These are phyloP conservation scores for Conringia planisiliqua DNA, from an alignment of 345 rosid genomes.

Conservation along the genomic window DNA sequence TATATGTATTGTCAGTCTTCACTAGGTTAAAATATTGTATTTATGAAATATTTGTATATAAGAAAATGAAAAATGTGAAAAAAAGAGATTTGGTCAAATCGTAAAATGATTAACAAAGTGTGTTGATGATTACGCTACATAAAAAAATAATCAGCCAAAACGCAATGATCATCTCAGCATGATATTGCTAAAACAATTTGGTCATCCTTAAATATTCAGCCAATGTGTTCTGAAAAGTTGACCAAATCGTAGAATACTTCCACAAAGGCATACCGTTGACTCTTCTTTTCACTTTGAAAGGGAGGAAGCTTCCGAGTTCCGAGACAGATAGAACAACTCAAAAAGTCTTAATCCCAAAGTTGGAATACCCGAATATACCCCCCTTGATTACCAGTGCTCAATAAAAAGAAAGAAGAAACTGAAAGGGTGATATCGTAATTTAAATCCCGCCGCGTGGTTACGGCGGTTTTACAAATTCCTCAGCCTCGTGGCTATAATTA, in stretches of 20 bases:
- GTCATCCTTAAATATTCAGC: background rate
- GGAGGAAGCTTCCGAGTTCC: background rate
- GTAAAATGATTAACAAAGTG: too few species aligned
- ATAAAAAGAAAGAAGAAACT: background rate
- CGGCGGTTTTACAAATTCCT: constrained; percentile 15
- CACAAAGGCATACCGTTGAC: background rate
- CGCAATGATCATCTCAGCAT: too few species aligned
- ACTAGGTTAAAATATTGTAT: too few species aligned
- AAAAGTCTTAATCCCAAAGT: background rate
- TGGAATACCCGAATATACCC: background rate
- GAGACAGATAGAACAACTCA: background rate
- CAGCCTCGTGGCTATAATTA: background rate
- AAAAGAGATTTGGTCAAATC: too few species aligned
- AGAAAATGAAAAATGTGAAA: too few species aligned
- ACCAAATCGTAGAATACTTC: background rate
- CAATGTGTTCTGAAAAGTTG: background rate
- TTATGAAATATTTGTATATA: too few species aligned
- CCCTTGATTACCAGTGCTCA: background rate
- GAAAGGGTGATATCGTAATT: background rate
- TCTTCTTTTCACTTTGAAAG: background rate
- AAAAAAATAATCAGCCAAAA: too few species aligned
- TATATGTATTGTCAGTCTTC: too few species aligned
- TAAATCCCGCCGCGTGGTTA: background rate
- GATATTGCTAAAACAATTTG: too few species aligned
- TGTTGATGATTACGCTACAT: too few species aligned